Evolutionary conservation across 345 rosid species (phyloP).

Genomic region (Brassica juncea): DNA sequence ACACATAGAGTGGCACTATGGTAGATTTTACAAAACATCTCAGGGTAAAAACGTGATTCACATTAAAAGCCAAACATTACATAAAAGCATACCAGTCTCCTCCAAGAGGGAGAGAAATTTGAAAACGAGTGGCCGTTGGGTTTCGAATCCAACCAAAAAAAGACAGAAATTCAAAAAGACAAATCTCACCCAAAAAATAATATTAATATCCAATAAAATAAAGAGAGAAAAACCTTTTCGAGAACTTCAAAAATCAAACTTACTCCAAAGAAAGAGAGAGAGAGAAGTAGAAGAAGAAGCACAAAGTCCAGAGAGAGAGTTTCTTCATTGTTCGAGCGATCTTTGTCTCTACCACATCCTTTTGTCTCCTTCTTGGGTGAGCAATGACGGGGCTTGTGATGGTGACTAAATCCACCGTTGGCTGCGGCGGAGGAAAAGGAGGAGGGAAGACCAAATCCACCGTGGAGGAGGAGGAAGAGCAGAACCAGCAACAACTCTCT

Average conservation of each 20-base stretch:
- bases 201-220: not conserved
- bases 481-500: conserved; percentile 66
- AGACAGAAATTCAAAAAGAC: conserved; percentile 26
- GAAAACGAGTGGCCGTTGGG: conserved; percentile 80
- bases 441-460: conserved; percentile 36
- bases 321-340: conserved; percentile 15
- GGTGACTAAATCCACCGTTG: conserved; percentile 70
- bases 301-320: conserved; percentile 9
- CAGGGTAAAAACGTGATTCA: conserved; percentile 32
- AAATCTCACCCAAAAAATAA: conserved; percentile 38
- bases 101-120: conserved; percentile 51
- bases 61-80: conserved; percentile 22
- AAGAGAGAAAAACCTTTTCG: conserved; percentile 28
- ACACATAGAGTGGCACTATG: conserved; percentile 12
- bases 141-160: conserved; percentile 42
- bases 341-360: conserved; percentile 8
- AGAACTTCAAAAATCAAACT: conserved; percentile 36
- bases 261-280: conserved; percentile 17
- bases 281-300: conserved; percentile 23
- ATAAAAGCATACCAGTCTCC: not conserved
- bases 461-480: conserved; percentile 50
- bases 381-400: conserved; percentile 78
- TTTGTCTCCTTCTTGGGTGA: conserved; percentile 12
- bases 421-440: conserved; percentile 57
- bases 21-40: not conserved